Evolutionary conservation across 345 rosid species (phyloP).

Genomic region (Lumnitzera littorea): DNA sequence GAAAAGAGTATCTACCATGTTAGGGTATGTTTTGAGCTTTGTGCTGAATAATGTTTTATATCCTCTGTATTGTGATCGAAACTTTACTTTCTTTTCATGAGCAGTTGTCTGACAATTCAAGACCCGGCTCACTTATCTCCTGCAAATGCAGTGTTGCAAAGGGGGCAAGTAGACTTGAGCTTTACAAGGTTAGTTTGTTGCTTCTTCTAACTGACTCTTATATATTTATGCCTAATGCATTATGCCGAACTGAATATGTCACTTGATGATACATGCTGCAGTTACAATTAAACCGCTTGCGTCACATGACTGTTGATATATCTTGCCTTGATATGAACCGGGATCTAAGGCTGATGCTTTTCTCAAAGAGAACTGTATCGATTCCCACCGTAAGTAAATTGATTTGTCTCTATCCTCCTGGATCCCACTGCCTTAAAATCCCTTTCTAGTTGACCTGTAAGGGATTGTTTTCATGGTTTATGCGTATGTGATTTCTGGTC

Average conservation of each 20-base stretch:
- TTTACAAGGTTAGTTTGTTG: constrained; percentile 5
- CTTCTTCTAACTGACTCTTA: not conserved
- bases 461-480: too few species aligned
- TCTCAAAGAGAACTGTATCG: constrained; percentile 33
- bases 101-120: constrained; percentile 8
- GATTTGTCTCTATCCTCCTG: too few species aligned
- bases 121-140: not conserved
- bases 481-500: not conserved
- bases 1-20: constrained; percentile 46
- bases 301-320: constrained; percentile 48
- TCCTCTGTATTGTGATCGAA: not conserved
- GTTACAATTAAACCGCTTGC: constrained; percentile 35
- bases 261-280: constrained; percentile 8
- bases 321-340: constrained; percentile 53
- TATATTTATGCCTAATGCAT: not conserved
- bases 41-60: not conserved
- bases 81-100: not conserved
- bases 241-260: not conserved
- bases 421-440: too few species aligned
- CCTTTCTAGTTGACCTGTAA: too few species aligned
- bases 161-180: constrained; percentile 3
- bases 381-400: constrained; percentile 28
- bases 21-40: constrained; percentile 27
- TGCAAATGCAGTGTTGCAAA: constrained; percentile 9
- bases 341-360: constrained; percentile 58